Base-by-base conservation (phyloP, 306 rosid species). In the Gynostemma pentaphyllum region DNA sequence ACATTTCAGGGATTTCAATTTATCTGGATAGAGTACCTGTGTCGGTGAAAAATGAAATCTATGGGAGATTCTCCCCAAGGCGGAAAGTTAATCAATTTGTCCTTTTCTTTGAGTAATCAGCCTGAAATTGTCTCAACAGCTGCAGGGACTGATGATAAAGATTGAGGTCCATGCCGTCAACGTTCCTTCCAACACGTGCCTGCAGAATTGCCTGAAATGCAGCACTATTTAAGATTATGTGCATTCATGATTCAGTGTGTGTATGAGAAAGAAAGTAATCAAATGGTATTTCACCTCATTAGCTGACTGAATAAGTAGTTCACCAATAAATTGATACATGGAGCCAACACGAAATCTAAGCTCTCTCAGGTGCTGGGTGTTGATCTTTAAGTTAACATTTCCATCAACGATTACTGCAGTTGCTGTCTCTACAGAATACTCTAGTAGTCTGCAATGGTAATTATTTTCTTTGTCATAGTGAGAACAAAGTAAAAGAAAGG, bases 141-240 rank as follows among this genome's bases (percentile, higher is more conserved):
- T 60, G 88, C 72, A 88, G 34, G 36, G 97, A 79, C 49, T 84
- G 97, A 74, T 84, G 79, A 68, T 87, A 90, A 45, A 92, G 90
- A 74, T 78, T 73, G 72, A 94, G 86, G 79, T 88, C 95, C 22
- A 94, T 88, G 60, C 97, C 97, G n/a, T 88, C 87, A 19, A 94
- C 89, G 3, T 82, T 94, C 79, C 99, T 74, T 22, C 95, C 90
- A 7, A 84, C 85, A 22, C 88, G 90, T 16, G 94, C 94, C 69
- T 79, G 85, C 76, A 90, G 75, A 71, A 80, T 71, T 45, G 81
- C 95, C 97, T 94, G 71, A 53, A 68, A 79, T 48, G 29, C 30
- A 55, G 18, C 1, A 22, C 57, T 61, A 26, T 69, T 36, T 56
- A 69, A 45, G 48, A 40, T 47, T 59, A 45, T 39, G 13, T 10